A percentile compares a stretch with the other conserved stretches of the same genome.
Evolutionary conservation across 371 early-diverging fungal species (phyloP).

Genomic region (Saksenaea vasiformis): DNA sequence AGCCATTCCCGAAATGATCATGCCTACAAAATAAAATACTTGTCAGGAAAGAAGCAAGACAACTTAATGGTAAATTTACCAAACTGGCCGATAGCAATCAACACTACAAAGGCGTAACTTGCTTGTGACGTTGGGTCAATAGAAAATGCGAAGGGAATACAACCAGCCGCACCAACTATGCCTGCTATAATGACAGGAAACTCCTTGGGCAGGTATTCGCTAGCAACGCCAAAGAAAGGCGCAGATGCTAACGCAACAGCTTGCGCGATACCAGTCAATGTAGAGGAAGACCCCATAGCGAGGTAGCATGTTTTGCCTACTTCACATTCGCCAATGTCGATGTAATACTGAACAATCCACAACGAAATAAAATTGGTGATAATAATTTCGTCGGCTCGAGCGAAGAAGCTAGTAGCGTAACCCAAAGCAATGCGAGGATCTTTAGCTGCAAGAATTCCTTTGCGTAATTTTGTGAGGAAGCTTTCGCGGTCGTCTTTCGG

Average conservation of each 20-base stretch:
- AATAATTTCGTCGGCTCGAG: slow-evolving; percentile 78
- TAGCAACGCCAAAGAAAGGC: slow-evolving; percentile 59
- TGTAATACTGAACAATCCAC: slow-evolving; percentile 70
- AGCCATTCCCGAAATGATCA: slow-evolving; percentile 73
- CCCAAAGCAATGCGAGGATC: slow-evolving; percentile 65
- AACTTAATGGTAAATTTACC: slow-evolving; percentile 32
- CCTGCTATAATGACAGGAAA: slow-evolving; percentile 57
- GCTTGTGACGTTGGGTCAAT: slow-evolving; percentile 55
- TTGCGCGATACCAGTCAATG: slow-evolving; percentile 71
- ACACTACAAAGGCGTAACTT: slow-evolving; percentile 51
- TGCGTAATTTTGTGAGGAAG: slow-evolving; percentile 4
- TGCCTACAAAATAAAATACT: slow-evolving; percentile 31
- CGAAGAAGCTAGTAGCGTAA: slow-evolving; percentile 63
- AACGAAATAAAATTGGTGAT: slow-evolving; percentile 74
- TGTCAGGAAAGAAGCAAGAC: not conserved
- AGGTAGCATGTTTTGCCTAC: slow-evolving; percentile 37
- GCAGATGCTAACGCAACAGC: slow-evolving; percentile 70
- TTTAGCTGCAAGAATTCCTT: slow-evolving; percentile 52
- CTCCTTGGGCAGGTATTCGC: slow-evolving; percentile 50
- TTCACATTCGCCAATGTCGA: slow-evolving; percentile 56
- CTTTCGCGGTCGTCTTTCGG: not conserved
- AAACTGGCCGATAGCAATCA: slow-evolving; percentile 75
- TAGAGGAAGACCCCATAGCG: slow-evolving; percentile 56
- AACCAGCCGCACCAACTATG: slow-evolving; percentile 58
- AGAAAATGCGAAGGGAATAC: slow-evolving; percentile 60